A percentile compares a stretch with the other conserved stretches of the same genome.
Conservation (phyloP, 371 early-diverging fungal genomes). For the Mortierella sp. region DNA sequence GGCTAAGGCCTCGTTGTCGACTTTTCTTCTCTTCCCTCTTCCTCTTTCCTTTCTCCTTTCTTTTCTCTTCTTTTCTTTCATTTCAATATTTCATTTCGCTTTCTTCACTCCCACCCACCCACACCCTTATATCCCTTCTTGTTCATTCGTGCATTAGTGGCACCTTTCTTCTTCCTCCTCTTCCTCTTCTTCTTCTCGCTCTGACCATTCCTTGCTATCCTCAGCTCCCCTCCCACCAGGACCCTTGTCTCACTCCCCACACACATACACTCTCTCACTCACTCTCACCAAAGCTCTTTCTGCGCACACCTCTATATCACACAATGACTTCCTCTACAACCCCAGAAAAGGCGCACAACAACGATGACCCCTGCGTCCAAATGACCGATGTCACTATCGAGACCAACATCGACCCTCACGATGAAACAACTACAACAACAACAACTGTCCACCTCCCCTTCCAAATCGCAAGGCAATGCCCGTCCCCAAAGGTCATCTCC, state of each 20-base stretch:
- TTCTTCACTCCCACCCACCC: background rate
- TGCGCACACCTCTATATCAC: background rate
- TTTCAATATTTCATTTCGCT: background rate
- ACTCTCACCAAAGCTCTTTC: no score
- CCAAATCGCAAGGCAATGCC: conserved; percentile 32
- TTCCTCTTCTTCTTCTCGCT: background rate
- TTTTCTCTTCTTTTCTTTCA: background rate
- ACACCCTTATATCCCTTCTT: background rate
- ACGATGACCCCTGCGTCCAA: conserved; percentile 7
- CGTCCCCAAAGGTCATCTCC: conserved; percentile 47
- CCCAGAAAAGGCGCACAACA: background rate
- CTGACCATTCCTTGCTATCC: background rate
- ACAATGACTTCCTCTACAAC: conserved; percentile 1
- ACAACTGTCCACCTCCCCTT: conserved; percentile 53
- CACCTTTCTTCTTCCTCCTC: background rate
- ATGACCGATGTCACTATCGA: conserved; percentile 43
- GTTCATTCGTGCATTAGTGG: background rate
- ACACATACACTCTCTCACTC: background rate
- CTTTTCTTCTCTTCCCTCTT: background rate
- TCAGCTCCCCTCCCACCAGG: no score
- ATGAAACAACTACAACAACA: conserved; percentile 46
- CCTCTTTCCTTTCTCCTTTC: background rate
- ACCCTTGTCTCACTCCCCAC: background rate
- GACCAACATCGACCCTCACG: conserved; percentile 43
- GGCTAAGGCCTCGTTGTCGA: background rate